phyloP scores from a whole-genome alignment of 352 stramenopile species.

The Phytophthora quininea region DNA sequence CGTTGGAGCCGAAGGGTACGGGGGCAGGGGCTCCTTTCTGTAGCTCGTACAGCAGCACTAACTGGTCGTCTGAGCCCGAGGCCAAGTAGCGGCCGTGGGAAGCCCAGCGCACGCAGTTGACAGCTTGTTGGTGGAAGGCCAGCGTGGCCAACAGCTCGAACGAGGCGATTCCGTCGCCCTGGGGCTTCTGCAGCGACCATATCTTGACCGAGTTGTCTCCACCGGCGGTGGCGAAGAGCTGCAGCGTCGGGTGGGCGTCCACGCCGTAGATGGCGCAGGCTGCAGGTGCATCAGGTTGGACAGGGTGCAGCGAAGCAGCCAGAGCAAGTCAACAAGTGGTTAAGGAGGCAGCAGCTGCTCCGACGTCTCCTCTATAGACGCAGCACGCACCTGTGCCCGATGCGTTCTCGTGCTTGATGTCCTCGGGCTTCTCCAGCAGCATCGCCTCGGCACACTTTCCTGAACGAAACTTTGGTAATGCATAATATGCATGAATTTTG shows the following conservation, averaged over 20 bases:
- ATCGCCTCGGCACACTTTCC: slow-evolving; percentile 39
- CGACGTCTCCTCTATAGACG: background rate
- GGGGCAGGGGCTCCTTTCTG: slow-evolving; percentile 61
- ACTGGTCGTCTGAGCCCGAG: slow-evolving; percentile 83
- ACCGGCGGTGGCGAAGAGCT: slow-evolving; percentile 78
- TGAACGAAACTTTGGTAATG: background rate
- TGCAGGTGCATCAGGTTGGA: slow-evolving; percentile 21
- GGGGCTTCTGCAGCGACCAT: slow-evolving; percentile 61
- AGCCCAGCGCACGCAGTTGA: slow-evolving; percentile 89
- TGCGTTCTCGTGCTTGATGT: slow-evolving; percentile 78
- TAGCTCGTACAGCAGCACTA: slow-evolving; percentile 86
- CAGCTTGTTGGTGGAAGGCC: slow-evolving; percentile 81
- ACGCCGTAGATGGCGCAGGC: slow-evolving; percentile 86
- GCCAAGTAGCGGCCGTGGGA: slow-evolving; percentile 79
- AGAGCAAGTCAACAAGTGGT: slow-evolving; percentile 3
- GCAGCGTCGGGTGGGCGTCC: slow-evolving; percentile 77
- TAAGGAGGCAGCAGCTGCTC: background rate
- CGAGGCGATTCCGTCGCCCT: slow-evolving; percentile 54
- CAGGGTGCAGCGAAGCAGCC: slow-evolving; percentile 6
- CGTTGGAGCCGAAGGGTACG: slow-evolving; percentile 85
- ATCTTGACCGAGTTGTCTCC: slow-evolving; percentile 88
- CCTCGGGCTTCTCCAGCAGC: slow-evolving; percentile 83
- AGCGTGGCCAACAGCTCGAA: slow-evolving; percentile 87
- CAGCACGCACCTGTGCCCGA: slow-evolving; percentile 58
- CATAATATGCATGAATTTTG: background rate